Percentiles rank a stretch among this genome's conserved stretches.
Evolutionary conservation across 495 filamentous ascomycete genomes (phyloP).

Genomic region (Tuber umbilicatum): DNA sequence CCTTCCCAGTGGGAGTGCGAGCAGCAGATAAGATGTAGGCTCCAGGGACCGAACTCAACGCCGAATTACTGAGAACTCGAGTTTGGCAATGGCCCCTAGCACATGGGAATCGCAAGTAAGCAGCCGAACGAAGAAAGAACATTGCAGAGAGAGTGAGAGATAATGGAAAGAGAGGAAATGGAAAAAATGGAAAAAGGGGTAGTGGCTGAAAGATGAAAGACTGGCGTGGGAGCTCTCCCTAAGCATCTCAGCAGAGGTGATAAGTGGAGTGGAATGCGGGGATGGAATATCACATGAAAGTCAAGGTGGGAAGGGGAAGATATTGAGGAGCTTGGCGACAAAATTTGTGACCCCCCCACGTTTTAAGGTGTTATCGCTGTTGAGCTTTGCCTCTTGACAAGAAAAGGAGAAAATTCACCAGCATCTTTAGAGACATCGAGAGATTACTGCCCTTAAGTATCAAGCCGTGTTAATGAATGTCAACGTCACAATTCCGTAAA

Average conservation of each 20-base stretch:
- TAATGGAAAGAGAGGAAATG: too few species aligned
- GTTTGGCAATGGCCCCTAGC: background rate
- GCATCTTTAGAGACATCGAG: too few species aligned
- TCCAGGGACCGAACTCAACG: slow-evolving; percentile 56
- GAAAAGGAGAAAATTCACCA: too few species aligned
- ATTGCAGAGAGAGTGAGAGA: background rate
- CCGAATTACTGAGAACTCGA: slow-evolving; percentile 57
- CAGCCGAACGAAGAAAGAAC: background rate
- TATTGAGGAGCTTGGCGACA: too few species aligned
- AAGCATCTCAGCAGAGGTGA: background rate
- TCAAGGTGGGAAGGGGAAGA: background rate
- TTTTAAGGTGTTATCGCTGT: too few species aligned
- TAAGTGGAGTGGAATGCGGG: background rate
- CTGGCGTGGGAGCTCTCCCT: background rate
- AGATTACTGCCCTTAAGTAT: too few species aligned
- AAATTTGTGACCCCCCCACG: too few species aligned
- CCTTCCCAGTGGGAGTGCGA: slow-evolving; percentile 81
- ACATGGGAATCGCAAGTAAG: background rate
- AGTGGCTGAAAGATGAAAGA: background rate
- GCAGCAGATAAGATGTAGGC: slow-evolving; percentile 86
- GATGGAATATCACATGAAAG: background rate
- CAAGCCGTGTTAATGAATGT: too few species aligned
- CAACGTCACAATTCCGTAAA: too few species aligned
- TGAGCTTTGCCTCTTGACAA: too few species aligned
- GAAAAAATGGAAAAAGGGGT: background rate